These are phyloP conservation scores for Phylloporus arenicola DNA, from an alignment of 768 basidiomycete species.

Conservation along the genomic window DNA sequence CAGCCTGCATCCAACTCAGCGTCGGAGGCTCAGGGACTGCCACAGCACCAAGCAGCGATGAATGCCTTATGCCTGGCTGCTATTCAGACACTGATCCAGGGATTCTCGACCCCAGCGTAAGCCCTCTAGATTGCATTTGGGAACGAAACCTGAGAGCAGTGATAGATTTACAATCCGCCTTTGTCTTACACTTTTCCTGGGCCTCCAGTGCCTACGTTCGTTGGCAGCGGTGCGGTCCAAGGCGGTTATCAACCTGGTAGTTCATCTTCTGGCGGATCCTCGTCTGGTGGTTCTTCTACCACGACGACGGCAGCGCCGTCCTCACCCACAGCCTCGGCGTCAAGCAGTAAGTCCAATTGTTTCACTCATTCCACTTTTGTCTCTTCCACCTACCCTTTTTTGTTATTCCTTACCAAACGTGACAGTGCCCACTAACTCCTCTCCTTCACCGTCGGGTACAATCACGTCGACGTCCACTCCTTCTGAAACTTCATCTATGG, in stretches of 20 bases:
- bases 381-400: not conserved
- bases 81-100: conserved; percentile 68
- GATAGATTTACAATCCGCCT: conserved; percentile 29
- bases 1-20: conserved; percentile 26
- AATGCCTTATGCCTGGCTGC: conserved; percentile 63
- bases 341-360: conserved; percentile 15
- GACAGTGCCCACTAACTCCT: conserved; percentile 24
- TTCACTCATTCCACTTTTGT: not conserved
- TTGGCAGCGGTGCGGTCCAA: conserved; percentile 13
- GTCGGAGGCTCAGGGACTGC: conserved; percentile 26
- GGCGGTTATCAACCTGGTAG: conserved; percentile 17
- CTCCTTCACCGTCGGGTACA: conserved; percentile 7
- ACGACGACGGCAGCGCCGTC: conserved; percentile 8
- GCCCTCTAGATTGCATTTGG: not conserved
- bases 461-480: not conserved
- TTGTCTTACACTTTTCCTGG: conserved; percentile 49
- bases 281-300: conserved; percentile 10
- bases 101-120: conserved; percentile 48
- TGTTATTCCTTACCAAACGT: conserved; percentile 15
- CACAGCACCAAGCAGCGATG: conserved; percentile 22
- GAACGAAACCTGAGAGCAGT: not conserved
- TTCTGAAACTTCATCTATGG: conserved; percentile 7
- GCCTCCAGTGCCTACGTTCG: conserved; percentile 42
- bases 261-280: not conserved
- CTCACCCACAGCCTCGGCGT: conserved; percentile 12